Base-by-base conservation (phyloP, 345 rosid genomes). In the Carallia pectinifolia region DNA sequence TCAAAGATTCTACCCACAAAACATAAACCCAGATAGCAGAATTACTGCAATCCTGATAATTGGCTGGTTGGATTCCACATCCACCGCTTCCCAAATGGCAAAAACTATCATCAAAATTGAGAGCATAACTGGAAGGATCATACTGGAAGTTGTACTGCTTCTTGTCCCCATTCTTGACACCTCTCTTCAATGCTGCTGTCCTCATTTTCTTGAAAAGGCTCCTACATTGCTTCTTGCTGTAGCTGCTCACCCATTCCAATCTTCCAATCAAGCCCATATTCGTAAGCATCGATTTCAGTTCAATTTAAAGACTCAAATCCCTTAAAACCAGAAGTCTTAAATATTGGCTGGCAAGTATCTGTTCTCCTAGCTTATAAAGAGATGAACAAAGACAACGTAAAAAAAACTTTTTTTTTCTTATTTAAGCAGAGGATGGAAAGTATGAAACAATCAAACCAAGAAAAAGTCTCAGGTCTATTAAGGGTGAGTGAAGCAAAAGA, bases 61-160 rank as follows among this genome's bases (percentile, higher is more conserved):
- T 66, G 10, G 52, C 64, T 65, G 16, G 50, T 39, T 68, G 79
- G 61, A 70, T 62, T 55, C 64, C 44, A 40, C 61, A 44, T 18
- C 36, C 76, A 53, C 34, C 77, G 3, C 48, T 60, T 16, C 59
- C 72, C 47, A 65, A 34, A 23, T 67, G 52, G 58, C 71, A 65
- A 1, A 64, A 31, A 6, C 93, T 92, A 65, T 92, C 94, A 68
- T 92, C 97, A 62, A 92, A 90, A 72, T 92, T 81, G 30, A 78
- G 77, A 53, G 81, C 81, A 71, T 93, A 93, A 68, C 98, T 93
- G 54, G 84, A 89, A 48, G 98, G 97, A 85, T 93, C 98, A 81
- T 91, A 93, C 81, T 86, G 97, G 76, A 91, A 93, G 78, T 77
- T 77, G 30, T 78, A 80, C 65, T 73, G 81, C 6, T 62, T 69